Evolutionary conservation across 805 yeast species (phyloP).

Genomic region (Saccharomycopsis sp.): DNA sequence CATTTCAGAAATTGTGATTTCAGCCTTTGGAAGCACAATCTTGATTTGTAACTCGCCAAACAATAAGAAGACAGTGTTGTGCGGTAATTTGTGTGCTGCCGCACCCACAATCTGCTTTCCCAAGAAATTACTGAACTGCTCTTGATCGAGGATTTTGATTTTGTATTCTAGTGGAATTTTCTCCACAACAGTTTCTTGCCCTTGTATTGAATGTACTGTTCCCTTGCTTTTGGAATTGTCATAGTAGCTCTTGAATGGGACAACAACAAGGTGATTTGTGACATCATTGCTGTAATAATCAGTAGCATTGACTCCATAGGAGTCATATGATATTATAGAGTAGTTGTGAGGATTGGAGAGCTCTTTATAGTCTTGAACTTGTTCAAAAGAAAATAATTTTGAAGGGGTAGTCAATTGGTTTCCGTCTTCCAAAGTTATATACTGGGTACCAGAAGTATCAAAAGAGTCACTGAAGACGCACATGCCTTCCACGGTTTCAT

Average conservation of each 20-base stretch:
- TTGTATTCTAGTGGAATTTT: neutral
- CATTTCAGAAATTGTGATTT: neutral
- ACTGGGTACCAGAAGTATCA: constrained; percentile 14
- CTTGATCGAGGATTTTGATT: neutral
- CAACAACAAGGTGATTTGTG: constrained; percentile 2
- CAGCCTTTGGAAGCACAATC: constrained; percentile 2
- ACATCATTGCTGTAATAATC: neutral
- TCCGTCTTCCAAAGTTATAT: constrained; percentile 6
- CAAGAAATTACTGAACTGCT: neutral
- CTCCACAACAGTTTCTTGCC: constrained; percentile 7
- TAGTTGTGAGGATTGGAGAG: constrained; percentile 16
- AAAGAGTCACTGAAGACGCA: constrained; percentile 9
- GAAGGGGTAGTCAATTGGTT: neutral
- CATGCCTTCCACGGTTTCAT: constrained; percentile 7
- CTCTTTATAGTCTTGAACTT: constrained; percentile 11
- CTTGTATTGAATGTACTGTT: constrained; percentile 8
- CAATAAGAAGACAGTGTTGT: constrained; percentile 14
- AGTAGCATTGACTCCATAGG: constrained; percentile 20
- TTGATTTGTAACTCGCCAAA: constrained; percentile 15
- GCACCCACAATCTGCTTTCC: constrained; percentile 2
- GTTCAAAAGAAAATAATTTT: constrained; percentile 6
- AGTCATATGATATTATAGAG: constrained; percentile 17
- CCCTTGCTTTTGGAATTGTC: constrained; percentile 5
- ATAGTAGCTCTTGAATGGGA: constrained; percentile 11
- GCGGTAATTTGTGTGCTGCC: constrained; percentile 13